phyloP scores from a whole-genome alignment of 1,284 basidiomycete species.

The Pseudozyma hubeiensis region DNA sequence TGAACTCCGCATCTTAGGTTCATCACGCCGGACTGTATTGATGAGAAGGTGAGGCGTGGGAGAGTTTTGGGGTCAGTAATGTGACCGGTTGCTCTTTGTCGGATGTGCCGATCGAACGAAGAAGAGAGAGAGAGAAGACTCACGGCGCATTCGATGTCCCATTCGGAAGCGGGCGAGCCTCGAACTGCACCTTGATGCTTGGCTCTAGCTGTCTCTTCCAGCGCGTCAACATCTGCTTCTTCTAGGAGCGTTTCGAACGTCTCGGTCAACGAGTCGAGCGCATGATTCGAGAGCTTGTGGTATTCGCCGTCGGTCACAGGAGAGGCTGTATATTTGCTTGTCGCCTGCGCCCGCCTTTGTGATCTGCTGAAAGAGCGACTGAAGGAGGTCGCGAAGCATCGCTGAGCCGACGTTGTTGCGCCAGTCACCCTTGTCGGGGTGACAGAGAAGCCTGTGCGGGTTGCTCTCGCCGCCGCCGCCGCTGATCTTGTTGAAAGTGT shows the following conservation, averaged over 20 bases:
- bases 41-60: slow-evolving; percentile 1
- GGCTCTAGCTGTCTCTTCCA: slow-evolving; percentile 29
- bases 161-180: slow-evolving; percentile 71
- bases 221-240: slow-evolving; percentile 67
- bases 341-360: slow-evolving; percentile 11
- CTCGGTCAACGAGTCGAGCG: slow-evolving; percentile 85
- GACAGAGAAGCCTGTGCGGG: background rate
- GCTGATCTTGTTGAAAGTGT: slow-evolving; percentile 7
- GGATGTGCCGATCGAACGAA: slow-evolving; percentile 2
- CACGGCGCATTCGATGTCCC: slow-evolving; percentile 94
- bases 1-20: slow-evolving; percentile 83
- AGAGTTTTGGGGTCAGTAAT: slow-evolving; percentile 4
- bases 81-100: background rate
- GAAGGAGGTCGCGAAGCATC: background rate
- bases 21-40: slow-evolving; percentile 82
- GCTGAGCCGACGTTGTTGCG: background rate
- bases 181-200: slow-evolving; percentile 19
- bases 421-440: background rate
- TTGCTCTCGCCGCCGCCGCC: background rate
- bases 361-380: slow-evolving; percentile 20
- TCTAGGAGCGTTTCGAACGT: slow-evolving; percentile 83
- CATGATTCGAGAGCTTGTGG: slow-evolving; percentile 80
- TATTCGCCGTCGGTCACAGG: slow-evolving; percentile 77
- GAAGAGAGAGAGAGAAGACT: slow-evolving; percentile 70
- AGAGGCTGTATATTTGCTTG: slow-evolving; percentile 42